Conservation (phyloP, 805 yeast genomes). For the Metschnikowia reukaufii region DNA sequence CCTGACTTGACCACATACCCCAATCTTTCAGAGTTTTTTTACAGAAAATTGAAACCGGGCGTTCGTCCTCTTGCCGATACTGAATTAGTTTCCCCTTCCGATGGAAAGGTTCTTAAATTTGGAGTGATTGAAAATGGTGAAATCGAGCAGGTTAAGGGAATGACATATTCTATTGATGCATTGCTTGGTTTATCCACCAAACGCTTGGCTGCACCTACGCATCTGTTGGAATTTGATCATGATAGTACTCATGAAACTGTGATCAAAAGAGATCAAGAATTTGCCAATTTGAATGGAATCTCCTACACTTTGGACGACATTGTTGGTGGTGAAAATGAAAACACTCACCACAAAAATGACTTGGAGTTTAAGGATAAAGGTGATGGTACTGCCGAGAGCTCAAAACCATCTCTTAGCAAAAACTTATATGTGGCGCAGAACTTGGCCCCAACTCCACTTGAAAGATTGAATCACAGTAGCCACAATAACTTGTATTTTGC, state of each 20-base stretch:
- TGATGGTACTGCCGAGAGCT: constrained; percentile 51
- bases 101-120: constrained; percentile 83
- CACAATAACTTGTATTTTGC: constrained; percentile 74
- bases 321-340: constrained; percentile 52
- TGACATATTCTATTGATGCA: constrained; percentile 88
- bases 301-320: constrained; percentile 68
- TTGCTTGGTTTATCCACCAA: constrained; percentile 66
- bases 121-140: constrained; percentile 82
- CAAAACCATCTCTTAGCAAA: constrained; percentile 32
- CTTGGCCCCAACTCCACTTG: constrained; percentile 35
- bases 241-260: constrained; percentile 41
- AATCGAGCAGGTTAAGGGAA: constrained; percentile 95
- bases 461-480: constrained; percentile 28
- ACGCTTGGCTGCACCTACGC: constrained; percentile 55
- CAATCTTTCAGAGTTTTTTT: constrained; percentile 89
- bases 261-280: constrained; percentile 60
- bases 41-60: constrained; percentile 75
- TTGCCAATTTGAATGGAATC: constrained; percentile 77
- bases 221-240: constrained; percentile 46
- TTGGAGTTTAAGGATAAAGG: constrained; percentile 63
- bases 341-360: constrained; percentile 45
- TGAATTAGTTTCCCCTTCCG: constrained; percentile 84
- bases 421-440: constrained; percentile 43
- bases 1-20: constrained; percentile 71
- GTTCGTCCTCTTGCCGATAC: constrained; percentile 70